phyloP scores from a whole-genome alignment of 345 rosid genomes.

The Eucalyptus lansdowneana region DNA sequence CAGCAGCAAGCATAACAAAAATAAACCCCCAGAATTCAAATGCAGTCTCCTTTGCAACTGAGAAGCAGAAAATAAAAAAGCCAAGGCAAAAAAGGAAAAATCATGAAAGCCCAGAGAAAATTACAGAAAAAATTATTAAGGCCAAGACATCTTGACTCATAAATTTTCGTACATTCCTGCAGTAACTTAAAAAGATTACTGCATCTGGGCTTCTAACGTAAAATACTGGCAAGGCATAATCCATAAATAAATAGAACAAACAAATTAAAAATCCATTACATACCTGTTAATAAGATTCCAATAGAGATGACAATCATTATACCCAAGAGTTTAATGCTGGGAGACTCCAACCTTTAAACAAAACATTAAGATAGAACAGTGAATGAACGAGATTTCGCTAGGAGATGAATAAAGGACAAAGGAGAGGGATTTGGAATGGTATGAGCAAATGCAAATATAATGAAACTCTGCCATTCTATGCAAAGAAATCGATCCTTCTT shows the following conservation, averaged over 20 bases:
- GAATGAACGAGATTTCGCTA: neutral
- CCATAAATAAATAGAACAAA: neutral
- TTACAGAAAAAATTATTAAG: neutral
- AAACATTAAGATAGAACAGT: neutral
- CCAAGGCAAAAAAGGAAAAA: neutral
- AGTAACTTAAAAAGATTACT: neutral
- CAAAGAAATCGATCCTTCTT: neutral
- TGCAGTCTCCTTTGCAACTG: conserved; percentile 94
- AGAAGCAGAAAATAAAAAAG: neutral
- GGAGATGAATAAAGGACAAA: neutral
- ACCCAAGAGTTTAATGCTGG: conserved; percentile 85
- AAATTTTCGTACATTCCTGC: neutral
- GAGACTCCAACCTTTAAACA: conserved; percentile 82
- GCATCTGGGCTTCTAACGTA: neutral
- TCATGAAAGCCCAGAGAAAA: neutral
- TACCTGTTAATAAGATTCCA: conserved; percentile 90
- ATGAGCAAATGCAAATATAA: neutral
- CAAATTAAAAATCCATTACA: neutral
- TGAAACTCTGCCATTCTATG: neutral
- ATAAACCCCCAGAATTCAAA: conserved; percentile 97
- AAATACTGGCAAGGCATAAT: neutral
- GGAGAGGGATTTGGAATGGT: neutral
- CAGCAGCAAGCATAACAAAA: conserved; percentile 97
- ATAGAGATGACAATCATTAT: conserved; percentile 73
- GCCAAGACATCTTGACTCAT: neutral